Evolutionary conservation across 306 rosid species (phyloP).

Genomic region (Medicago lupulina): DNA sequence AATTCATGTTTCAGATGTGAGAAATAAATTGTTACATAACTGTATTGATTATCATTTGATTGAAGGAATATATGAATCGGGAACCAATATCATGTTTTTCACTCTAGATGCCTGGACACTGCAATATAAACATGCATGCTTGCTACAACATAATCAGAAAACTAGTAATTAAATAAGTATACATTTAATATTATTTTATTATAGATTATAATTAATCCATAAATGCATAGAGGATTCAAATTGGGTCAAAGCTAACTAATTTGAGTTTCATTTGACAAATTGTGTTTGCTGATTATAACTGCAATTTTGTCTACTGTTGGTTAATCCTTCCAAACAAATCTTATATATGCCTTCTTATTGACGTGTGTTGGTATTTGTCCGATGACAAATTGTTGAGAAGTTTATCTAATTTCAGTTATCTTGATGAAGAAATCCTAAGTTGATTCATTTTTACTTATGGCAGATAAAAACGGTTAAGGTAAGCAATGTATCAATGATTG

Average conservation of each 20-base stretch:
- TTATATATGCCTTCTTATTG: neutral
- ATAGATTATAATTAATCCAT: neutral
- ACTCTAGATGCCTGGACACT: neutral
- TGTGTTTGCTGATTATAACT: neutral
- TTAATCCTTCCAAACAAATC: constrained; percentile 22
- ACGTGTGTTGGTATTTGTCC: neutral
- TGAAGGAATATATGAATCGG: neutral
- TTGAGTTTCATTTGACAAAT: constrained; percentile 12
- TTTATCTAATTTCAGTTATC: neutral
- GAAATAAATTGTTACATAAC: constrained; percentile 29
- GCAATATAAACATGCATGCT: neutral
- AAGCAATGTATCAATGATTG: constrained; percentile 62
- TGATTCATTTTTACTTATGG: constrained; percentile 24
- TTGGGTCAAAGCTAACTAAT: neutral
- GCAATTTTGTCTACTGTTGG: neutral
- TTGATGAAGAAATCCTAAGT: neutral
- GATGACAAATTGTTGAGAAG: neutral
- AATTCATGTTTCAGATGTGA: constrained; percentile 58
- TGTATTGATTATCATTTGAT: constrained; percentile 13
- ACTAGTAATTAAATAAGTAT: neutral
- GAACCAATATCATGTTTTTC: neutral
- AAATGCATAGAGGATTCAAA: neutral
- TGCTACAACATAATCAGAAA: neutral
- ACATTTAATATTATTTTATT: neutral
- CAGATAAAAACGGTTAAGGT: constrained; percentile 72